Conservation (phyloP, 495 filamentous ascomycete genomes). For the Penicillium atrosanguineum region DNA sequence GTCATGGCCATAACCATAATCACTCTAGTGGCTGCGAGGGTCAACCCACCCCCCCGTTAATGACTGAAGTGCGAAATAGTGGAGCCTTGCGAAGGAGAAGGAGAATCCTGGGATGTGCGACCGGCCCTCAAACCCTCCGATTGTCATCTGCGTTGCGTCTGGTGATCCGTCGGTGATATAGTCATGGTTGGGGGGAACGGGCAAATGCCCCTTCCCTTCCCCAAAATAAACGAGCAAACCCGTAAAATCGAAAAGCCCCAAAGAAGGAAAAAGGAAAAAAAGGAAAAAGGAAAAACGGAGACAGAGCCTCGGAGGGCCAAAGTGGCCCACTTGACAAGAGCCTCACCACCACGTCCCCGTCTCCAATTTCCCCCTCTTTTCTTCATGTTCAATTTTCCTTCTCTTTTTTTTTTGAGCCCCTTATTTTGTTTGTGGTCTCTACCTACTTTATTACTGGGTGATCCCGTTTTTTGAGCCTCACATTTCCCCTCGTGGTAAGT, state of each 20-base stretch:
- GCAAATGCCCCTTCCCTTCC: too few relatives aligned
- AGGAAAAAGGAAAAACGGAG: neutral
- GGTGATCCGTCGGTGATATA: neutral
- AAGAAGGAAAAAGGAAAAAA: neutral
- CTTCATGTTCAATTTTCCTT: neutral
- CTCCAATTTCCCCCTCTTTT: neutral
- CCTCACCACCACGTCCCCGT: conserved; percentile 3
- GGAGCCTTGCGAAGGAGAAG: conserved; percentile 9
- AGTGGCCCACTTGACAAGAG: too few relatives aligned
- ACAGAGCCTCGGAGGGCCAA: neutral
- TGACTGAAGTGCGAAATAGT: conserved; percentile 16
- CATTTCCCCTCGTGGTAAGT: neutral
- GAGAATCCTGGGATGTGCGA: conserved; percentile 3
- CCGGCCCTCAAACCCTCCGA: conserved; percentile 9
- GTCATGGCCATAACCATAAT: neutral
- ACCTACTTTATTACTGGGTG: neutral
- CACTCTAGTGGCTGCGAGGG: neutral
- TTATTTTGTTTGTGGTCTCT: neutral
- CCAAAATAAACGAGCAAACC: too few relatives aligned
- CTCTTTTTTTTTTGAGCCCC: neutral
- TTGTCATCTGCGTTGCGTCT: neutral
- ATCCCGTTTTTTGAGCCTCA: neutral
- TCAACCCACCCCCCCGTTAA: conserved; percentile 11
- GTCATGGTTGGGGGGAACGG: neutral
- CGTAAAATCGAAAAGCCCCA: too few relatives aligned